phyloP scores from a whole-genome alignment of 1,284 basidiomycete species.

The Rhodotorula glutinis region DNA sequence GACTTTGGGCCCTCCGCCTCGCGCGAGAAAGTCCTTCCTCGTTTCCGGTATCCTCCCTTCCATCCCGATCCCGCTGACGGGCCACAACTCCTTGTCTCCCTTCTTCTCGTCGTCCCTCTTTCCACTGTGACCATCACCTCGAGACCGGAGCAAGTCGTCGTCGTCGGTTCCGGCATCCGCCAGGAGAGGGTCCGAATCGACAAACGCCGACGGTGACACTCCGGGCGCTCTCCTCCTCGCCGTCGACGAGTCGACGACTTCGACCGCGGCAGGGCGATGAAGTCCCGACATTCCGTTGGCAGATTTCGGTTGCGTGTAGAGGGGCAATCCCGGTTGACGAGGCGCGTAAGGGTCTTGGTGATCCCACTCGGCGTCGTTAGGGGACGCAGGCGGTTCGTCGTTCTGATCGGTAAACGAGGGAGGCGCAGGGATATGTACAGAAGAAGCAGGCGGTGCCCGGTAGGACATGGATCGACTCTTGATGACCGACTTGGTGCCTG shows the following conservation, averaged over 20 bases:
- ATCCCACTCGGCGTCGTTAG: background rate
- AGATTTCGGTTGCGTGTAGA: slow-evolving; percentile 18
- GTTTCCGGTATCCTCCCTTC: slow-evolving; percentile 31
- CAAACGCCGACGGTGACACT: background rate
- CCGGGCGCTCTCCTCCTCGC: background rate
- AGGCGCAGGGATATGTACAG: no score
- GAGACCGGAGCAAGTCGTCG: background rate
- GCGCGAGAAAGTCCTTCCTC: slow-evolving; percentile 26
- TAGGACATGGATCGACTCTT: no score
- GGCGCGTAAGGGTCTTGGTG: slow-evolving; percentile 30
- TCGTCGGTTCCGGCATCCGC: background rate
- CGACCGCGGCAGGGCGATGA: background rate
- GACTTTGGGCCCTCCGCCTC: background rate
- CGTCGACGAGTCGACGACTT: slow-evolving; percentile 7
- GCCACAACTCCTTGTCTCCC: slow-evolving; percentile 21
- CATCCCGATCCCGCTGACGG: slow-evolving; percentile 35
- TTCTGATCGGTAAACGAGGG: background rate
- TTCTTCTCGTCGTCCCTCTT: slow-evolving; percentile 13
- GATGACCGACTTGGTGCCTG: no score
- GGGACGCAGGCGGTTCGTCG: background rate
- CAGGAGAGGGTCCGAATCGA: background rate
- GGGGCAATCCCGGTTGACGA: slow-evolving; percentile 30
- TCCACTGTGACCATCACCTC: no score
- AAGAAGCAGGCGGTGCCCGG: no score
- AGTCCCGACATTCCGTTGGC: no score